phyloP scores from a whole-genome alignment of 306 rosid genomes.

The Dalbergia cultrata region DNA sequence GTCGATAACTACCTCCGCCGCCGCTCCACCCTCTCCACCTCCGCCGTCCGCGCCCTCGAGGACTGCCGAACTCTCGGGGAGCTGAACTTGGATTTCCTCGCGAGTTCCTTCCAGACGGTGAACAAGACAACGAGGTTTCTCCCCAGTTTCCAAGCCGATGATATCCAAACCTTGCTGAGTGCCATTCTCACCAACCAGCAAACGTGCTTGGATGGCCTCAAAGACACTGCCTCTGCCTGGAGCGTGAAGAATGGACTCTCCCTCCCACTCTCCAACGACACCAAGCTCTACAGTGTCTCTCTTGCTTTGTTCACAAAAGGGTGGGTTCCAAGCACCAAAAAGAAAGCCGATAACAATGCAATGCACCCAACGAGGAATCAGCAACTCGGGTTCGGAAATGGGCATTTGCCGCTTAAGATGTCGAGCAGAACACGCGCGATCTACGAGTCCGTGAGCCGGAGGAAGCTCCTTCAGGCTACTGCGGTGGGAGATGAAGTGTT shows the following conservation, averaged over 20 bases:
- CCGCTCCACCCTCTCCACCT: slow-evolving; percentile 51
- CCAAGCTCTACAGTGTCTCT: slow-evolving; percentile 83
- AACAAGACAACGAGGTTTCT: slow-evolving; percentile 51
- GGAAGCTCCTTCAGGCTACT: slow-evolving; percentile 58
- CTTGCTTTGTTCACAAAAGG: slow-evolving; percentile 74
- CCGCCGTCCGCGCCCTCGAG: slow-evolving; percentile 71
- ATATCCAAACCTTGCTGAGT: slow-evolving; percentile 71
- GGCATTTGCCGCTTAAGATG: slow-evolving; percentile 80
- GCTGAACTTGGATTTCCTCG: slow-evolving; percentile 72
- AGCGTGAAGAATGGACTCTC: slow-evolving; percentile 65
- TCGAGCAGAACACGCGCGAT: slow-evolving; percentile 59
- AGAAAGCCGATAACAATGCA: slow-evolving; percentile 9
- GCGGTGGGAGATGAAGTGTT: slow-evolving; percentile 45
- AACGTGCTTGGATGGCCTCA: slow-evolving; percentile 83
- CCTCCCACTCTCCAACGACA: slow-evolving; percentile 71
- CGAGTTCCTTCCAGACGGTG: slow-evolving; percentile 61
- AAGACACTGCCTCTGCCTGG: slow-evolving; percentile 75
- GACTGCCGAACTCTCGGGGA: slow-evolving; percentile 72
- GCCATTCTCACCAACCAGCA: slow-evolving; percentile 83
- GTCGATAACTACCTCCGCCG: slow-evolving; percentile 56
- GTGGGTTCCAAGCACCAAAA: slow-evolving; percentile 72
- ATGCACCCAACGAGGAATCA: slow-evolving; percentile 51
- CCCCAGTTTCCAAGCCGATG: slow-evolving; percentile 64
- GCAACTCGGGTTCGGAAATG: slow-evolving; percentile 63
- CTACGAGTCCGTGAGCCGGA: slow-evolving; percentile 70